Evolutionary conservation across 768 basidiomycete genomes (phyloP), one percentile per base, ranked within the genome.

Genomic region (Amanita pallidorosea): DNA sequence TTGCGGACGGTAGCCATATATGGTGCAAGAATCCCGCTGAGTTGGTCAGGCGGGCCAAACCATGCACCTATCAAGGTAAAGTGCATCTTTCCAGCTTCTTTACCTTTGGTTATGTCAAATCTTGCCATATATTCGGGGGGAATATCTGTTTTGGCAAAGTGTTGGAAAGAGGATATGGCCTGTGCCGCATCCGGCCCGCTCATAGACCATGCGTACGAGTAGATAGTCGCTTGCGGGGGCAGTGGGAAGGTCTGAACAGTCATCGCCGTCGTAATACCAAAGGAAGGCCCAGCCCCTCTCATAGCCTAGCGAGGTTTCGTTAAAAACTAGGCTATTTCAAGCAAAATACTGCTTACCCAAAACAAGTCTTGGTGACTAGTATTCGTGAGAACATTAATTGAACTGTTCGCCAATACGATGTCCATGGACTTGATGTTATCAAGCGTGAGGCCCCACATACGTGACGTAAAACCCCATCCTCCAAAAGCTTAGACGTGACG

Each of bases 381-480:
- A 11, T 55, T 51, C 1, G 68, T 70, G 9, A 66, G 63, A 41
- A 60, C 62, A 1, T 59, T 49, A 11, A 66, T 60, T 5, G 64
- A 63, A 8, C 68, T 67, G 29, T 69, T 69, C 0, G 75, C 73
- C 18, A 75, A 63, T 8, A 75, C 75, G 1, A 73, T 56, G 22
- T 70, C 65, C 8, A 71, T 60, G 0, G 70, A 67, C 7, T 62
- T 46, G 11, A 79, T 67, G 1, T 63, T 48, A 17, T 70, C 70
- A 6, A 71, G 48, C 4, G 68, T 64, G 9, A 70, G 57, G 7
- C 70, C 68, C 67, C 66, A 71, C 57, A 65, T 61, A 9, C 67
- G 54, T 0, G 65, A 66, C 4, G 63, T 60, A 37, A 64, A 67
- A 3, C 70, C 69, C 41, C 55, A 69, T 7, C 68, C 68, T 7